Evolutionary conservation across 108 stramenopile species (phyloP).

Genomic region (Skeletonema grethae): DNA sequence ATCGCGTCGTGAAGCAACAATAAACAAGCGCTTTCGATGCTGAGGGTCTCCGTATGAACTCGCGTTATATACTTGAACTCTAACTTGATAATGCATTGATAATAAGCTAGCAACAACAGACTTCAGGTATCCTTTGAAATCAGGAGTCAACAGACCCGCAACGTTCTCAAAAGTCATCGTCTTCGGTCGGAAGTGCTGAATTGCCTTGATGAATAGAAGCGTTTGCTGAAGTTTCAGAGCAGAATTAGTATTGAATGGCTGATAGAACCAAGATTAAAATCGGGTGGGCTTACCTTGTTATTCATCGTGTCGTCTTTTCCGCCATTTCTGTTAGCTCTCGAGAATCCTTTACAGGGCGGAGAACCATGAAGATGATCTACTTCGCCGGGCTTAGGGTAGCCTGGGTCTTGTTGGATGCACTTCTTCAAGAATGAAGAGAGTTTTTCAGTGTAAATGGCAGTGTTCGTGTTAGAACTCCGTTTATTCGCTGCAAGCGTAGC

Average conservation of each 20-base stretch:
- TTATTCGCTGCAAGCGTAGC: slow-evolving; percentile 35
- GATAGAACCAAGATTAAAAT: neutral
- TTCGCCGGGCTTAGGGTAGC: slow-evolving; percentile 25
- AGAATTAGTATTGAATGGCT: slow-evolving; percentile 5
- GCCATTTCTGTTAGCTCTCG: slow-evolving; percentile 58
- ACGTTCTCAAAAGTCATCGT: slow-evolving; percentile 66
- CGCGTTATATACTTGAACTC: slow-evolving; percentile 33
- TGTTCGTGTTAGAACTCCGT: neutral
- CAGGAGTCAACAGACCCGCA: slow-evolving; percentile 21
- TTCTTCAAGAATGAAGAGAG: slow-evolving; percentile 31
- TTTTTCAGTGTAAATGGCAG: slow-evolving; percentile 38
- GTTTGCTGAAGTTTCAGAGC: slow-evolving; percentile 34
- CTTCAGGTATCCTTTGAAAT: slow-evolving; percentile 39
- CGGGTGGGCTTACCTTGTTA: slow-evolving; percentile 32
- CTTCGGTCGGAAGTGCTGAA: slow-evolving; percentile 46
- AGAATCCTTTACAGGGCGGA: slow-evolving; percentile 70
- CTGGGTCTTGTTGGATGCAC: slow-evolving; percentile 17
- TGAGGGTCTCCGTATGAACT: slow-evolving; percentile 63
- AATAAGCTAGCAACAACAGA: slow-evolving; percentile 35
- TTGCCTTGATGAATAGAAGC: slow-evolving; percentile 36
- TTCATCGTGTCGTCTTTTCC: slow-evolving; percentile 49
- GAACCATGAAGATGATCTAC: slow-evolving; percentile 51
- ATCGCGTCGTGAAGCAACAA: slow-evolving; percentile 47
- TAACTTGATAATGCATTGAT: slow-evolving; percentile 52
- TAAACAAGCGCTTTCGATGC: slow-evolving; percentile 41